Percentiles rank a stretch among this genome's conserved stretches.
Evolutionary conservation across 352 stramenopile genomes (phyloP).

Genomic region (Blastocystis sp.): DNA sequence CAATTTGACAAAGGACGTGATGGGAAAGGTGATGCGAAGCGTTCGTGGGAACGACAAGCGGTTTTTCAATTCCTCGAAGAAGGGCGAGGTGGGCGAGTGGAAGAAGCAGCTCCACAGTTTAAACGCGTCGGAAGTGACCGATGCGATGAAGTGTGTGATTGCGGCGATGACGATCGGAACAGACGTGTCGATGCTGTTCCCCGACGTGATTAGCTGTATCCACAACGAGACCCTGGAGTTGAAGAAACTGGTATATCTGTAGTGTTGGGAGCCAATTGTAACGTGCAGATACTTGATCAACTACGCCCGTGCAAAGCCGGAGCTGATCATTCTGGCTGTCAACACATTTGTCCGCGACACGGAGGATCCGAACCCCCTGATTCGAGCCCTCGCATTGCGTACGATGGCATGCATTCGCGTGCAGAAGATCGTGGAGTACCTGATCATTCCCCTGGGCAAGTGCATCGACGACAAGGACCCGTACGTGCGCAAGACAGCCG

Average conservation of each 20-base stretch:
- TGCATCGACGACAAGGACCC: slow-evolving; percentile 68
- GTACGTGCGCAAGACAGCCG: slow-evolving; percentile 96
- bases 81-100: slow-evolving; percentile 92
- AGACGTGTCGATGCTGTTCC: slow-evolving; percentile 95
- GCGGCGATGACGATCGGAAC: slow-evolving; percentile 98
- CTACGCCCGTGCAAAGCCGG: slow-evolving; percentile 96
- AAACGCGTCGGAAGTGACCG: slow-evolving; percentile 88
- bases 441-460: slow-evolving; percentile 69
- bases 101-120: slow-evolving; percentile 88
- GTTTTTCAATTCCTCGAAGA: slow-evolving; percentile 96
- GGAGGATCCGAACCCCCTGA: slow-evolving; percentile 79
- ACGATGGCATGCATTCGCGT: slow-evolving; percentile 99
- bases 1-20: slow-evolving; percentile 37
- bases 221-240: slow-evolving; percentile 72
- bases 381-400: slow-evolving; percentile 85
- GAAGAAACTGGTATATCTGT: slow-evolving; percentile 99
- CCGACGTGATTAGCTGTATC: slow-evolving; percentile 97
- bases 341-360: slow-evolving; percentile 91
- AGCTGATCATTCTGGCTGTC: slow-evolving; percentile 91
- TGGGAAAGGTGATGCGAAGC: slow-evolving; percentile 19
- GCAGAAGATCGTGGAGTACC: slow-evolving; percentile 93
- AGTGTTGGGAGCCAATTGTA: not conserved
- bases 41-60: slow-evolving; percentile 80
- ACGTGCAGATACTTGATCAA: slow-evolving; percentile 82
- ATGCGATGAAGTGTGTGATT: slow-evolving; percentile 96